Evolutionary conservation across 345 rosid genomes (phyloP), one percentile per base, ranked within the genome.

Genomic region (Hypericum perforatum): DNA sequence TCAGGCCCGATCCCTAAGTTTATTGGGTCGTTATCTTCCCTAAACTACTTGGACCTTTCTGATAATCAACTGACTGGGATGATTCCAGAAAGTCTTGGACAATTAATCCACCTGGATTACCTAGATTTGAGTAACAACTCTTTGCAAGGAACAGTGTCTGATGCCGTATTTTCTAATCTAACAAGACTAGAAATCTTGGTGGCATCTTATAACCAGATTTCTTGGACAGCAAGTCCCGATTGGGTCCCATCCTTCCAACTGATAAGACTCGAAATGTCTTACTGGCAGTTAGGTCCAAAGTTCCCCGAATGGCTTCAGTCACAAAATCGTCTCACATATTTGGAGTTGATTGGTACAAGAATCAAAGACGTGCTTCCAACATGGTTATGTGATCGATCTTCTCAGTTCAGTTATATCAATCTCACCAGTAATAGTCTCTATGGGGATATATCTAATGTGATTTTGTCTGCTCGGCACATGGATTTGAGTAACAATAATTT

Each of bases 401-500:
- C 57, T 37, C 5, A 36, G 0, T 13, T 62, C 8, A 10, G 16
- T 15, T 37, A 9, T 11, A 41, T 62, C 12, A 56, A 61, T 58
- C 37, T 67, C 47, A 47, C 62, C 11, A 43, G 47, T 37, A 61
- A 67, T 48, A 53, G 52, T 12, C 16, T 62, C 42, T 57, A 43
- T 32, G 63, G 67, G 3, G 45, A 11, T n/a, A 44, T 15, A 44
- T 44, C 48, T 44, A 5, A 44, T 3, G 6, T 11, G 14, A 44
- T 44, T 9, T 7, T 44, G 14, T 44, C 7, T 10, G 12, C 14
- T 41, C 6, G n/a, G 39, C 6, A 10, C 37, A 52, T 9, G 55
- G 75, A 79, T 42, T 55, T 79, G 54, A 74, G 82, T 64, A 64
- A 64, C 45, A 70, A 80, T 65, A 48, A 37, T 49, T 78, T 78